These are phyloP conservation scores for Colletotrichum neosansevieriae DNA, from an alignment of 2,329 filamentous ascomycete genomes.

Conservation along the genomic window DNA sequence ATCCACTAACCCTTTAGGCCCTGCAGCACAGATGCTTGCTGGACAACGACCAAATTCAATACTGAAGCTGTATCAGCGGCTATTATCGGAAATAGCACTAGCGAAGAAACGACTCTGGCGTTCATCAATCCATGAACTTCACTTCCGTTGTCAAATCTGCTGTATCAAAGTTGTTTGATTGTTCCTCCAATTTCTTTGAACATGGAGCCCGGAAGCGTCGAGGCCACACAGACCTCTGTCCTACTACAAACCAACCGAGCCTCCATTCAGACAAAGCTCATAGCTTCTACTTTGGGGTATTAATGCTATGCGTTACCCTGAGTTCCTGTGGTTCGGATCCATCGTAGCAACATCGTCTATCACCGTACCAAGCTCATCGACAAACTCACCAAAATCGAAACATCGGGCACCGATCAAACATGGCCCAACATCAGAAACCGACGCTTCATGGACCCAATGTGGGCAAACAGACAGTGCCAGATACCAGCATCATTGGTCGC, in stretches of 20 bases:
- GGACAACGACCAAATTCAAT: background rate
- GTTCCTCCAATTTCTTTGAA: background rate
- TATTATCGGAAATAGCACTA: no score
- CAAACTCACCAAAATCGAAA: no score
- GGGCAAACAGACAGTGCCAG: background rate
- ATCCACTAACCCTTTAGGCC: constrained; percentile 29
- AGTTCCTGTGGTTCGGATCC: background rate
- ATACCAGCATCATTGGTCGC: background rate
- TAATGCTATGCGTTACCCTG: background rate
- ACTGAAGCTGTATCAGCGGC: no score
- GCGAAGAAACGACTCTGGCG: no score
- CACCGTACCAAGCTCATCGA: no score
- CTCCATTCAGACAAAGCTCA: background rate
- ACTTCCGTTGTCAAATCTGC: background rate
- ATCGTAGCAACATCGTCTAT: no score
- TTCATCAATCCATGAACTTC: background rate
- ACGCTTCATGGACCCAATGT: background rate
- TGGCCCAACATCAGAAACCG: background rate
- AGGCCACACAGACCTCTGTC: background rate
- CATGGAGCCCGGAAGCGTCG: background rate
- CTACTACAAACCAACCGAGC: background rate
- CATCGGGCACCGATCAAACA: no score
- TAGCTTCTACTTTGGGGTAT: background rate
- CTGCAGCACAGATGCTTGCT: constrained; percentile 30
- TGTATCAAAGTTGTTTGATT: background rate